Percentiles rank a stretch among this genome's conserved stretches.
Conservation (phyloP, 495 filamentous ascomycete genomes). For the Schizothecium vesticola region DNA sequence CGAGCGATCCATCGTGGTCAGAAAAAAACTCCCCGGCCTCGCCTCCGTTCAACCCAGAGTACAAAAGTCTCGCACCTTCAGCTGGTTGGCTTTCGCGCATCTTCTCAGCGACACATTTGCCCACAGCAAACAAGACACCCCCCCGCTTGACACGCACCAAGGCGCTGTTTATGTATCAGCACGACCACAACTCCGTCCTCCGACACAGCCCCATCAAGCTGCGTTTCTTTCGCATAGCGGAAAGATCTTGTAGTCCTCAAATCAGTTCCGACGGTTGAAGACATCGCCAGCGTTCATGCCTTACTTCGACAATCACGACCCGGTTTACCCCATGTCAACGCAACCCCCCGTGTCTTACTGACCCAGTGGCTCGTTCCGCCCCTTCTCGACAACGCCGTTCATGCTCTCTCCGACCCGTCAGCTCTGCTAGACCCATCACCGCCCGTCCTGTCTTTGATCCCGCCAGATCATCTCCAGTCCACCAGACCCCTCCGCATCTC, state of each 20-base stretch:
- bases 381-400: conserved; percentile 13
- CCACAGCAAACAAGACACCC: conserved; percentile 18
- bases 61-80: conserved; percentile 16
- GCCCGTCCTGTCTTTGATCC: not conserved
- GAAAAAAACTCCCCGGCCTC: conserved; percentile 4
- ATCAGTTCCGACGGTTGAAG: conserved; percentile 82
- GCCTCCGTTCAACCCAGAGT: conserved; percentile 1
- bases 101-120: conserved; percentile 1
- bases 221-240: conserved; percentile 86
- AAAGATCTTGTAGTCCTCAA: conserved; percentile 81
- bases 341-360: conserved; percentile 42
- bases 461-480: conserved; percentile 5
- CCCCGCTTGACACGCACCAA: conserved; percentile 37
- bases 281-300: conserved; percentile 46
- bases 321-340: conserved; percentile 48
- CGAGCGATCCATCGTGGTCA: conserved; percentile 3
- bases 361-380: conserved; percentile 36
- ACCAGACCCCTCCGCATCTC: conserved; percentile 13
- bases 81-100: conserved; percentile 4
- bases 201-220: conserved; percentile 85
- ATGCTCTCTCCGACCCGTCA: conserved; percentile 19
- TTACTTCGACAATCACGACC: conserved; percentile 40
- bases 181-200: conserved; percentile 49
- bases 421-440: conserved; percentile 18
- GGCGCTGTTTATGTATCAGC: conserved; percentile 56